Base-by-base conservation (phyloP, 768 basidiomycete species). In the Mycena indigotica region DNA sequence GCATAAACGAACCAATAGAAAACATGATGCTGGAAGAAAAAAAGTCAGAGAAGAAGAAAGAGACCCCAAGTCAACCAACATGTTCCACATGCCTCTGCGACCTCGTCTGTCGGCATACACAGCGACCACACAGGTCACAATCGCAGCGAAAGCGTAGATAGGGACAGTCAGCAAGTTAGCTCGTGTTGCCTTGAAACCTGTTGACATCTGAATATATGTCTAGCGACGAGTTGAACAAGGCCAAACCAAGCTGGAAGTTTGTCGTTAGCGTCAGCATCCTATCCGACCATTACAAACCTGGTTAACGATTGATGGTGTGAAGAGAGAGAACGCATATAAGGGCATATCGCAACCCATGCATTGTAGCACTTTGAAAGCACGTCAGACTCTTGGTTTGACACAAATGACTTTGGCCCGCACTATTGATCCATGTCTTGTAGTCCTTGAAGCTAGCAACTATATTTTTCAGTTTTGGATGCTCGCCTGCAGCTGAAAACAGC, bases 131-230 rank as follows among this genome's bases (percentile, higher is more conserved):
- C 81, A 78, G 4, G 90, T 91, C 65, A 88, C 73, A 32, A 88
- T 68, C 63, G 88, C 88, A 19, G 85, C 84, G 82, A 86, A 89
- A 4, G 79, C 81, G 66, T 91, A 91, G 26, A 91, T 86, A 1
- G 90, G 89, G 3, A 91, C 88, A 0, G 87, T 88, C 16, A 93
- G 75, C 12, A 92, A 69, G 65, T 92, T 91, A 2, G 89, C 88
- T 24, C 75, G 70, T 1, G 87, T 90, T 12, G 87, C 83, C 35
- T 72, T 69, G 72, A 80, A 88, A 3, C 86, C 87, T 82, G 51
- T 12, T 57, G 45, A 76, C 78, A 21, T 38, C 32, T 15, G 45
- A 30, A 17, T 17, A 39, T 8, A 16, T 28, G 41, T 24, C 16
- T 19, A 23, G 25, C 21, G 19, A n/a, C n/a, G n/a, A n/a, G n/a